phyloP scores from a whole-genome alignment of 768 basidiomycete species.

The Psilocybe cubensis region DNA sequence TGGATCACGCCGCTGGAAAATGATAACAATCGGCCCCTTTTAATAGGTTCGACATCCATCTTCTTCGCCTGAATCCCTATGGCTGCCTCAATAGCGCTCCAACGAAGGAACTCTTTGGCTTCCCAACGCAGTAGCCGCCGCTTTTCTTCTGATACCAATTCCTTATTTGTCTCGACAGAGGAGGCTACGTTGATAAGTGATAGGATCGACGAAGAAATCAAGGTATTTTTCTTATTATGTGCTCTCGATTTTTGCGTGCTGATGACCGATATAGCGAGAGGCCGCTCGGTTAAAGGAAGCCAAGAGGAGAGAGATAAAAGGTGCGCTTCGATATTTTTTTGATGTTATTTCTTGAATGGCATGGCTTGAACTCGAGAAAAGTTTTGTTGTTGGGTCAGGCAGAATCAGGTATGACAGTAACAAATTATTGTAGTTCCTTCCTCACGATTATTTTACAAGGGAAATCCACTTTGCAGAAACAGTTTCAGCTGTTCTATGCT shows the following conservation, averaged over 20 bases:
- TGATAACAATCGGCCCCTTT: conserved; percentile 20
- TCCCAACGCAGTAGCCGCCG: conserved; percentile 9
- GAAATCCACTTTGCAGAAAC: conserved; percentile 85
- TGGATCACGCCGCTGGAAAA: conserved; percentile 14
- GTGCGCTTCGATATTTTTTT: conserved; percentile 27
- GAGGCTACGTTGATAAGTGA: conserved; percentile 51
- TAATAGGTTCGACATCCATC: conserved; percentile 10
- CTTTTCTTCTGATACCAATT: conserved; percentile 11
- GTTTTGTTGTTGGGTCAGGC: conserved; percentile 82
- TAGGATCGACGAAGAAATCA: conserved; percentile 61
- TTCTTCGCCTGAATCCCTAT: conserved; percentile 13
- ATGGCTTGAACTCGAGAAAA: conserved; percentile 23
- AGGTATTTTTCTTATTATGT: conserved; percentile 31
- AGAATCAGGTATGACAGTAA: conserved; percentile 50
- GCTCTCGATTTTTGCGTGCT: background rate
- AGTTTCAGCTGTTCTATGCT: conserved; percentile 83
- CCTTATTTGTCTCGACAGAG: conserved; percentile 22
- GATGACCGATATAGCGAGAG: conserved; percentile 39
- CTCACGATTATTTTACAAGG: conserved; percentile 35
- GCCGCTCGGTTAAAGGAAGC: conserved; percentile 48
- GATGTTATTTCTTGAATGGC: background rate
- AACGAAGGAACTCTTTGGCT: conserved; percentile 8
- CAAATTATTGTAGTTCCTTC: background rate
- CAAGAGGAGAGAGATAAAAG: conserved; percentile 48
- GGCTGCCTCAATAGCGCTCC: conserved; percentile 17